A percentile compares a stretch with the other conserved stretches of the same genome.
Evolutionary conservation across 805 yeast genomes (phyloP).

Genomic region (Wickerhamomyces sydowiorum): DNA sequence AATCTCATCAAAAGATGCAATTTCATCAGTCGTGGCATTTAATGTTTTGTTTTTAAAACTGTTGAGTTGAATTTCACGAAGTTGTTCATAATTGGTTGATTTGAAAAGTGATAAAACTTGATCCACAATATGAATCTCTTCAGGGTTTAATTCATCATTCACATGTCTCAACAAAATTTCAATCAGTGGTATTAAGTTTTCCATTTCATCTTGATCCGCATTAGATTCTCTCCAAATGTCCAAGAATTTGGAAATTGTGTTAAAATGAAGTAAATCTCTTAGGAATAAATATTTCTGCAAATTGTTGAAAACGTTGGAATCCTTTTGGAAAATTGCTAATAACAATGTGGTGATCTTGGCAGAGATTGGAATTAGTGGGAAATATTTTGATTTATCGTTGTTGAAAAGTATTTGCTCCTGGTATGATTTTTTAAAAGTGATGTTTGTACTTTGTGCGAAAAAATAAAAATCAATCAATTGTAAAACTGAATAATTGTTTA

Average conservation of each 20-base stretch:
- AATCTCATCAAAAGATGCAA: conserved; percentile 42
- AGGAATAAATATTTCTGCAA: conserved; percentile 36
- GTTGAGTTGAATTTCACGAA: conserved; percentile 50
- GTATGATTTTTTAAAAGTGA: conserved; percentile 54
- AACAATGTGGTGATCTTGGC: conserved; percentile 20
- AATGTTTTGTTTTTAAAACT: conserved; percentile 32
- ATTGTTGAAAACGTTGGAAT: conserved; percentile 25
- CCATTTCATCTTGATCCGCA: conserved; percentile 48
- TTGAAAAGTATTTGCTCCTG: conserved; percentile 64
- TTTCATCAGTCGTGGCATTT: conserved; percentile 38
- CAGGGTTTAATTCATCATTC: conserved; percentile 18
- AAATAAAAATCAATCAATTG: conserved; percentile 48
- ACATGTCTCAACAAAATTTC: conserved; percentile 27
- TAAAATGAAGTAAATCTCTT: conserved; percentile 51
- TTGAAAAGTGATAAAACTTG: conserved; percentile 40
- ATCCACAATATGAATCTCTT: conserved; percentile 28
- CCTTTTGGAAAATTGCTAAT: conserved; percentile 16
- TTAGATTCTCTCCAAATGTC: conserved; percentile 61
- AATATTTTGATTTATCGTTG: conserved; percentile 44
- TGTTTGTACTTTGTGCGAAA: conserved; percentile 51
- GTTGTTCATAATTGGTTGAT: conserved; percentile 36
- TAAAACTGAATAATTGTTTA: conserved; percentile 40
- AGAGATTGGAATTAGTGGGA: conserved; percentile 30
- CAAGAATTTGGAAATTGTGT: conserved; percentile 51
- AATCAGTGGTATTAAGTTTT: conserved; percentile 42